phyloP scores from a whole-genome alignment of 2,329 filamentous ascomycete genomes.

The Fusarium nelsonii region DNA sequence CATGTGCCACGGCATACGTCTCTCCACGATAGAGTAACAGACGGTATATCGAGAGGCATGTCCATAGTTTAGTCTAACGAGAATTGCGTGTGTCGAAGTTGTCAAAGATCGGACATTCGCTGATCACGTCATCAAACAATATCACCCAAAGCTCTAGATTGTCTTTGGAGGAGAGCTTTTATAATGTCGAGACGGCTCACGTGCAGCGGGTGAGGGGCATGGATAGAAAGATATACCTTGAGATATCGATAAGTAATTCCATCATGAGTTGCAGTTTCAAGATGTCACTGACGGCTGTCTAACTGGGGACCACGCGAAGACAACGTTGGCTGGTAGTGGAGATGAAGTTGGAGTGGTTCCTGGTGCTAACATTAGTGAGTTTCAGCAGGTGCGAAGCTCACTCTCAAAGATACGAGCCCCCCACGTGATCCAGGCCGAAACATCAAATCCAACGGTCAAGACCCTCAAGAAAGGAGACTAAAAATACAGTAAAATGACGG shows the following conservation, averaged over 20 bases:
- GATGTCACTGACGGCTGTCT: no score
- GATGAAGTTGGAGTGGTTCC: neutral
- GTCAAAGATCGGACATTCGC: no score
- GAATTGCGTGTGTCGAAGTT: no score
- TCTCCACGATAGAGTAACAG: neutral
- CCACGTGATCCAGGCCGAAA: neutral
- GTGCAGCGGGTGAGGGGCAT: no score
- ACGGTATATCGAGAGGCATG: neutral
- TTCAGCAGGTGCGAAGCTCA: neutral
- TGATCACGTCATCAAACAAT: no score
- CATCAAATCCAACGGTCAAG: neutral
- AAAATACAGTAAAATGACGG: constrained; percentile 1
- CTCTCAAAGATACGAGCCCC: no score
- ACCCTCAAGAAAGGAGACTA: neutral
- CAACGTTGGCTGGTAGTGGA: neutral
- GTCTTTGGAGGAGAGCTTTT: no score
- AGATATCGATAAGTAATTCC: no score
- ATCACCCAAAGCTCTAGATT: no score
- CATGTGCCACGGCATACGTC: neutral
- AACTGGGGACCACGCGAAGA: neutral
- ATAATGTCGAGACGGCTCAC: no score
- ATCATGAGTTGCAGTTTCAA: neutral
- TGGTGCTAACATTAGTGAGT: constrained; percentile 4
- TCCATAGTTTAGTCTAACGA: no score
- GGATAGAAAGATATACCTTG: no score